Base-by-base conservation (phyloP, 139 green algal species). In the Astrephomene gubernaculifera region DNA sequence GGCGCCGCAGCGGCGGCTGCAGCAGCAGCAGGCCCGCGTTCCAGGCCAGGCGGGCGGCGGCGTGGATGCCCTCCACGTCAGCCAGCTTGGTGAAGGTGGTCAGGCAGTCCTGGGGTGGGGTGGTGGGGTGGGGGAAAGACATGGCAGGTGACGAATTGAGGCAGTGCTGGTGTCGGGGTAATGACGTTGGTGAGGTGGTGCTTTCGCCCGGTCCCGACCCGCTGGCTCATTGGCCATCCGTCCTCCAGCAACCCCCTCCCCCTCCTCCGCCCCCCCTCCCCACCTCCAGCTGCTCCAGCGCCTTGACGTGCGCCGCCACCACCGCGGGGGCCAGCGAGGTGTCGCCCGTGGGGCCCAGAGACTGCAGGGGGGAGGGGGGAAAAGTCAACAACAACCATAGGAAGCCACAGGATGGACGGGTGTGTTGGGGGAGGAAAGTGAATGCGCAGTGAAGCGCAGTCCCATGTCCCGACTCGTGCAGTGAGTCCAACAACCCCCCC, bases 21-120 rank as follows among this genome's bases (percentile, higher is more conserved):
- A 95, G 72, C 79, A 95, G 82, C 38, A 89, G 84, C n/a, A 95
- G 79, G 29, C 88, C 89, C 41, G 91, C 87, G 72, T 93, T 94
- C 93, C 93, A 95, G 39, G 87, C 88, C 33, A 95, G 86, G 2
- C 89, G 81, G 14, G 75, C 71, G n/a, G 86, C 83, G 61, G 92
- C 87, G 64, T 95, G 93, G 24, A 93, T 80, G 38, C 91, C 92
- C 45, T 90, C 82, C 25, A 91, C 87, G 44, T 94, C 92, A 3
- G 75, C 68, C 31, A 93, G 64, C 86, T 92, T 90, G 53, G 82
- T 89, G 82, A 90, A 92, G 31, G 86, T 85, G 39, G 78, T 90
- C 36, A 89, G 70, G 7, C 85, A 65, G 63, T 92, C 86, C 78
- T 90, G 73, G 43, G 25, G 39, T 1, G n/a, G 44, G 24, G 5